phyloP scores from a whole-genome alignment of 2,329 filamentous ascomycete genomes.

The Xylaria hypoxylon region DNA sequence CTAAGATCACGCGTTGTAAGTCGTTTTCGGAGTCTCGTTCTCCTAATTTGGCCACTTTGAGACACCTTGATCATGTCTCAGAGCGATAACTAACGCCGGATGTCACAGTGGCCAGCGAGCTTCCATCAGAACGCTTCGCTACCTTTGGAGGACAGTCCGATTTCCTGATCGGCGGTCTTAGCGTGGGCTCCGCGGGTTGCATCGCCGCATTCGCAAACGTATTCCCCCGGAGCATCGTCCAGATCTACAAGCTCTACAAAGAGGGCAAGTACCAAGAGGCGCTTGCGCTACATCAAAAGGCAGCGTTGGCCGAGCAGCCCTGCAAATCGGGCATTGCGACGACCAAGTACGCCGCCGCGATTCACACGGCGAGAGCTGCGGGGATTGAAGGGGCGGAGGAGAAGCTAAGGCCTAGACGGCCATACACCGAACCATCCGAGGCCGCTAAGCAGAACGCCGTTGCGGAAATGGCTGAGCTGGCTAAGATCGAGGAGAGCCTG shows the following conservation, averaged over 20 bases:
- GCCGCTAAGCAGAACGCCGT: conserved; percentile 58
- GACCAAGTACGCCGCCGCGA: conserved; percentile 75
- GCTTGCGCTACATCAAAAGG: conserved; percentile 68
- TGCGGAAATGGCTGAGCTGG: conserved; percentile 54
- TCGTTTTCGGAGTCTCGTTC: no score
- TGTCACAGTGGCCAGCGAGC: conserved; percentile 57
- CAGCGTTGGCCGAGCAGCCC: conserved; percentile 73
- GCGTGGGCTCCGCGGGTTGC: conserved; percentile 68
- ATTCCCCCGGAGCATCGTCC: conserved; percentile 66
- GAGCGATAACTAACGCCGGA: background rate
- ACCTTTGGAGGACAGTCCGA: conserved; percentile 80
- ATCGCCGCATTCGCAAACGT: conserved; percentile 74
- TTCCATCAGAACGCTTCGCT: conserved; percentile 69
- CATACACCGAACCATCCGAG: conserved; percentile 65
- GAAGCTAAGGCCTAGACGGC: conserved; percentile 68
- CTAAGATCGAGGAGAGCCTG: conserved; percentile 48
- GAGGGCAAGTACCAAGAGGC: conserved; percentile 69
- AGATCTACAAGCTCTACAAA: conserved; percentile 71
- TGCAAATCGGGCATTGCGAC: conserved; percentile 74
- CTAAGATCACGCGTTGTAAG: conserved; percentile 64
- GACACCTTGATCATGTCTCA: no score
- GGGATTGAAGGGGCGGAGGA: conserved; percentile 70
- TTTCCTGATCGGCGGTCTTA: conserved; percentile 72
- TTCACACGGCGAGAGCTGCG: conserved; percentile 68
- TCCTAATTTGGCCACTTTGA: no score